Conservation (phyloP, 805 yeast species). For the Candida cerambycidarum region DNA sequence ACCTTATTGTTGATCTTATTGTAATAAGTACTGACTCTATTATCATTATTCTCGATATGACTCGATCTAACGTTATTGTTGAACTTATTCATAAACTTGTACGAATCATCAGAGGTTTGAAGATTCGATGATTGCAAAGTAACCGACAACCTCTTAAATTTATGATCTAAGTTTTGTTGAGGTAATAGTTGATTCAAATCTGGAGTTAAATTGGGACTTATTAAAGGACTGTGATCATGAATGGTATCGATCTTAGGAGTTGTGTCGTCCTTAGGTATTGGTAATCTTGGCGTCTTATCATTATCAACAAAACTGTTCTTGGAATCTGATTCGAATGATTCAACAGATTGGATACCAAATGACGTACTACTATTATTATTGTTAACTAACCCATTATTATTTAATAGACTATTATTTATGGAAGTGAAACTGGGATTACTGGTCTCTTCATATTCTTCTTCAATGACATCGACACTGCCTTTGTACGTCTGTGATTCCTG, state of each 20-base stretch:
- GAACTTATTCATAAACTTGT: conserved; percentile 37
- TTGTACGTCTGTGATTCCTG: conserved; percentile 13
- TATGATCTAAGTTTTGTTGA: conserved; percentile 30
- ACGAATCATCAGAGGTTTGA: conserved; percentile 39
- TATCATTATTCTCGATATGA: conserved; percentile 3
- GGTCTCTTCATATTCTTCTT: conserved; percentile 7
- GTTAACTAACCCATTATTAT: conserved; percentile 28
- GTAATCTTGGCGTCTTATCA: conserved; percentile 34
- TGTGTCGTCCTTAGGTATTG: conserved; percentile 22
- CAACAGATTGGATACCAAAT: conserved; percentile 7
- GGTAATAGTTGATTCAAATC: conserved; percentile 22
- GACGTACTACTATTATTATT: conserved; percentile 16
- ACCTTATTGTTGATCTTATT: conserved; percentile 28
- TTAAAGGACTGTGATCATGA: conserved; percentile 8
- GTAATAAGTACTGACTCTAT: conserved; percentile 32
- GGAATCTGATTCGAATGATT: neutral
- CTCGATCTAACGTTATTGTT: conserved; percentile 34
- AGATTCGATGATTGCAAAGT: conserved; percentile 31
- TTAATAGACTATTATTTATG: conserved; percentile 32
- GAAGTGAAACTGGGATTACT: conserved; percentile 33
- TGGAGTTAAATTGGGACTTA: conserved; percentile 3
- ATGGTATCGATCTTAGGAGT: conserved; percentile 25
- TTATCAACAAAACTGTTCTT: conserved; percentile 14
- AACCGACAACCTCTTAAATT: conserved; percentile 37
- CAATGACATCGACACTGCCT: conserved; percentile 4